These are phyloP conservation scores for Telopea speciosissima DNA, from an alignment of 177 flowering plant genomes.

Conservation along the genomic window DNA sequence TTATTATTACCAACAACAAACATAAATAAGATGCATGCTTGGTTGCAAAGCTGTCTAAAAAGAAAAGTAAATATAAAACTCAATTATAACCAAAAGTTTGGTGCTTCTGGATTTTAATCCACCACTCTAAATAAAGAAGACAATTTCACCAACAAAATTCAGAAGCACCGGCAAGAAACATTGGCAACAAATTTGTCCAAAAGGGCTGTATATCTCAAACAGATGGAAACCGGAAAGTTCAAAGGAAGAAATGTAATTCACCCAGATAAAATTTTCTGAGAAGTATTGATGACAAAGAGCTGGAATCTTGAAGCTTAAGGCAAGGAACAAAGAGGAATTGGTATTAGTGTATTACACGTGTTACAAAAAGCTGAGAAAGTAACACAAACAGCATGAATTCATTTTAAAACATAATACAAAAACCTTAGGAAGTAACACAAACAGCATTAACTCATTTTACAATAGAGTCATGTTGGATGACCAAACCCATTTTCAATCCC, in stretches of 20 bases:
- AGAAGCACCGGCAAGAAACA: neutral
- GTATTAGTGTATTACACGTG: neutral
- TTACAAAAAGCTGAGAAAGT: neutral
- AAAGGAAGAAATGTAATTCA: neutral
- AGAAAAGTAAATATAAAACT: neutral
- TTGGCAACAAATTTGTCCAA: neutral
- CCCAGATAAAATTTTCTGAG: neutral
- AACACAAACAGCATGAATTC: too few relatives aligned
- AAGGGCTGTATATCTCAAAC: neutral
- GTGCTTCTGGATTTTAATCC: neutral
- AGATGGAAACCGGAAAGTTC: constrained; percentile 2
- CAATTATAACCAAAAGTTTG: neutral
- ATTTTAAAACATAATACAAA: neutral
- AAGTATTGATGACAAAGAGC: neutral
- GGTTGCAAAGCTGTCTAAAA: neutral
- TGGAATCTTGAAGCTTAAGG: neutral
- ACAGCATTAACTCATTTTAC: too few relatives aligned
- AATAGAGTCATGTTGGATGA: neutral
- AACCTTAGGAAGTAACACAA: neutral
- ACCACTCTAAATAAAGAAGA: neutral
- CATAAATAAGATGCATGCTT: neutral
- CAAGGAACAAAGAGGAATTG: too few relatives aligned
- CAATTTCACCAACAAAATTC: neutral
- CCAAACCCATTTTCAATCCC: neutral
- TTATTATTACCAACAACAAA: neutral